phyloP scores from a whole-genome alignment of 169 alveolate species.

The Sarcocystis neurona region DNA sequence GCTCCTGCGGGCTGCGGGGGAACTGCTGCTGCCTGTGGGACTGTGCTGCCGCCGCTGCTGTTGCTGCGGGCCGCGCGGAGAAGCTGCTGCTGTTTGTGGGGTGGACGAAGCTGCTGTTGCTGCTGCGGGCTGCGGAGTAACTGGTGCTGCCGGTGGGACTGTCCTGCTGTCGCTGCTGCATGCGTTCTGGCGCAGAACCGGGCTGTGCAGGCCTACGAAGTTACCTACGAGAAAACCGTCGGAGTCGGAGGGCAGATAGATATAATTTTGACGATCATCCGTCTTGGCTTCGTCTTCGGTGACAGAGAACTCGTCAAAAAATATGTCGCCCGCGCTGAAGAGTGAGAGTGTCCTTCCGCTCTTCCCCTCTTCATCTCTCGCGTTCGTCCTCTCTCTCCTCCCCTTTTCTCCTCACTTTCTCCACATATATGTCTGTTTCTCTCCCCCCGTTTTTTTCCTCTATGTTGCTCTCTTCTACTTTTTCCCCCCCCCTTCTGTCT shows the following conservation, averaged over 20 bases:
- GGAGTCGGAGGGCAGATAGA: conserved; percentile 81
- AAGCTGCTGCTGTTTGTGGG: too few species aligned
- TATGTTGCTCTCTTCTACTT: neutral
- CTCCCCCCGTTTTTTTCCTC: neutral
- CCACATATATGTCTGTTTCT: neutral
- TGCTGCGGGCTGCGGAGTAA: neutral
- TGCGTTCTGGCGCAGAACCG: conserved; percentile 65
- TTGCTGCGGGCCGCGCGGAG: too few species aligned
- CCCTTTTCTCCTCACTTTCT: neutral
- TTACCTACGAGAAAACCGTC: conserved; percentile 78
- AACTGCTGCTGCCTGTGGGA: neutral
- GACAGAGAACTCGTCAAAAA: conserved; percentile 30
- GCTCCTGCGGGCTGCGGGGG: too few species aligned
- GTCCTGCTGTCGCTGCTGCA: neutral
- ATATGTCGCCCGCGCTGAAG: conserved; percentile 41
- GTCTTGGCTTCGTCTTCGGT: conserved; percentile 63
- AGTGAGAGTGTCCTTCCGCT: neutral
- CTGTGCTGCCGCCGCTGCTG: neutral
- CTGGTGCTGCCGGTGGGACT: neutral
- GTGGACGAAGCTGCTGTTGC: neutral
- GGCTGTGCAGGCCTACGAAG: conserved; percentile 79
- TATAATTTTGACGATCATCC: conserved; percentile 73
- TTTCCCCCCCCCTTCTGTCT: neutral
- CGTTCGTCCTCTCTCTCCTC: neutral
- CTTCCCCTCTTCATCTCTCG: neutral